Base-by-base conservation (phyloP, 176 grass and related monocot species). In the Bolboschoenus planiculmis region DNA sequence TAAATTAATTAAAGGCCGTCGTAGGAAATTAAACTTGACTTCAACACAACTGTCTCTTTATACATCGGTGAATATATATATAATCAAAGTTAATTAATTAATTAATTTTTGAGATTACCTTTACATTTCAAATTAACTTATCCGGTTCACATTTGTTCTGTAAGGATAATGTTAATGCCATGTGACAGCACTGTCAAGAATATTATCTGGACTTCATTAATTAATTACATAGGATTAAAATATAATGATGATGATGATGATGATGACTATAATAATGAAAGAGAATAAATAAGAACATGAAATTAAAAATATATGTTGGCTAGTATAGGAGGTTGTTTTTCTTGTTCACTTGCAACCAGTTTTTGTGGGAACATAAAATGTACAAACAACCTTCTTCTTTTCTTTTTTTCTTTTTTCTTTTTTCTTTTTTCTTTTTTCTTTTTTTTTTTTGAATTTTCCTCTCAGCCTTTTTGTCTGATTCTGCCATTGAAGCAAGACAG, bases 121-220 rank as follows among this genome's bases (percentile, higher is more conserved):
- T 76, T 7, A 18, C 14, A 76, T n/a, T n/a, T n/a, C n/a, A 47
- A 47, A 4, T 75, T 48, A 48, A 48, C 23, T 76, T 50, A 76
- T 76, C 65, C 14, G 43, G 27, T 76, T 76, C 72, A 51, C 72
- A 33, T 51, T 76, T 31, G 44, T 75, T 76, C 11, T 75, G 23
- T 75, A 33, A 50, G 44, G 44, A 75, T 51, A 14, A 14, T 16
- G n/a, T n/a, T 18, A 30, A 33, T 76, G 44, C 44, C 43, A 50
- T 30, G 72, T 76, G 72, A 76, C 44, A 31, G 24, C 72, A 30
- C 26, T 31, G 37, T 76, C 72, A 76, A 14, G 18, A 51, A 31
- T 50, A 31, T 76, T 51, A 51, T 51, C 68, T 46, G 21, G 4
- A 50, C 26, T 8, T 31, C 15, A 76, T 27, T 53, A 48, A 48